Conservation (phyloP, 2,329 filamentous ascomycete species). For the Emergomyces pasteurianus region DNA sequence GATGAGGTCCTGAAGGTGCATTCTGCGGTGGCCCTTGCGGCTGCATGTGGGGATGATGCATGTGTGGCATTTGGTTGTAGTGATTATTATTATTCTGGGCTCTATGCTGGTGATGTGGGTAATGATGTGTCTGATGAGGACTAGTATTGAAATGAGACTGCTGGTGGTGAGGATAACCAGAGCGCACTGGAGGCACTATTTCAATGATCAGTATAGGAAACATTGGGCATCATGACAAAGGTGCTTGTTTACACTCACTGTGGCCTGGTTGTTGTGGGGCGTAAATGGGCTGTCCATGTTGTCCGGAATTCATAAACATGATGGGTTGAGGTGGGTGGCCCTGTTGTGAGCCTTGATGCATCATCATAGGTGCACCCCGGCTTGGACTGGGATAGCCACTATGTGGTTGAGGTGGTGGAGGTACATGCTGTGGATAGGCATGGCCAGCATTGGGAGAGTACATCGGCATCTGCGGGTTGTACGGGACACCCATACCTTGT, state of each 20-base stretch:
- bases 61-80: conserved; percentile 40
- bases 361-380: conserved; percentile 82
- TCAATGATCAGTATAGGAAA: not conserved
- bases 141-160: conserved; percentile 54
- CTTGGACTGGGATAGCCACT: conserved; percentile 83
- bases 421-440: conserved; percentile 46
- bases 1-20: conserved; percentile 27
- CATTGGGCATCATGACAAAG: conserved; percentile 21
- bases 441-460: conserved; percentile 66
- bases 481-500: conserved; percentile 55
- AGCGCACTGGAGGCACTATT: conserved; percentile 47
- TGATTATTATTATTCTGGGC: conserved; percentile 45
- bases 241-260: conserved; percentile 46
- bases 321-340: conserved; percentile 59
- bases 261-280: conserved; percentile 57
- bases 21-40: conserved; percentile 15
- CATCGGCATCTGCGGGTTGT: conserved; percentile 64
- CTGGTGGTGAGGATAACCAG: conserved; percentile 46
- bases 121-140: conserved; percentile 53
- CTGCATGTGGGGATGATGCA: conserved; percentile 30
- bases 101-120: conserved; percentile 46
- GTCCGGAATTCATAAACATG: conserved; percentile 63
- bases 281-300: conserved; percentile 64
- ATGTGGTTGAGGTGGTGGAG: conserved; percentile 41
- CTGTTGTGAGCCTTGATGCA: conserved; percentile 85